Conservation (phyloP, 73 alveolate species). For the Symbiodinium natans region DNA sequence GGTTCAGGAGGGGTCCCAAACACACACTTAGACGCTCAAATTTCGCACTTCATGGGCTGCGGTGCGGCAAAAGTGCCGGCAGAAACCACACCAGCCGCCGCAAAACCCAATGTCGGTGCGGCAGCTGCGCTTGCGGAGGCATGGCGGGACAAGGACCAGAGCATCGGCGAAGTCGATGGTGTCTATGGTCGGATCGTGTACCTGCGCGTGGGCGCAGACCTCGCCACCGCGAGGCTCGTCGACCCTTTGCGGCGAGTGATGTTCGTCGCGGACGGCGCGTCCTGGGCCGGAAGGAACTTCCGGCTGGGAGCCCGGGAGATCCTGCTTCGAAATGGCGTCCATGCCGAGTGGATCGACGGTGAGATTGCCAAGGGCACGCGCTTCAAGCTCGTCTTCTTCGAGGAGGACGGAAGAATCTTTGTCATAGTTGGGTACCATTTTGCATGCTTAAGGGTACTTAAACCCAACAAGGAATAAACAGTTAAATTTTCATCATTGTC, state of each 20-base stretch:
- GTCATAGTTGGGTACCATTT: no score
- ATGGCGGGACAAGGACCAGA: background rate
- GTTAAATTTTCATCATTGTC: no score
- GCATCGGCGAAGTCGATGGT: background rate
- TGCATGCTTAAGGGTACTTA: no score
- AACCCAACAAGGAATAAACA: no score
- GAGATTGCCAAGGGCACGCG: background rate
- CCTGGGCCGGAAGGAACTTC: constrained; percentile 8
- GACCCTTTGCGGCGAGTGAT: background rate
- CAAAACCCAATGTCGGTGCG: background rate
- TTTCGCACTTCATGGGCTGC: background rate
- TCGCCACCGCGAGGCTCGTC: background rate
- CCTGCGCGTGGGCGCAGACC: background rate
- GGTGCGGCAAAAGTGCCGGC: background rate
- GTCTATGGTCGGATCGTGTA: background rate
- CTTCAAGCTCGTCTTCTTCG: background rate
- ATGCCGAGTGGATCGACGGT: background rate
- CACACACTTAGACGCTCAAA: no score
- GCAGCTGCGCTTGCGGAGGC: background rate
- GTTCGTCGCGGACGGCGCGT: background rate
- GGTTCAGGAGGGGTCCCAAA: no score
- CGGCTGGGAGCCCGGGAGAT: background rate
- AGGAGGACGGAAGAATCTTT: background rate
- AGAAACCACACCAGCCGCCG: background rate
- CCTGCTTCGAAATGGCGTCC: background rate